Evolutionary conservation across 805 yeast genomes (phyloP), one percentile per base, ranked within the genome.

Genomic region (Yarrowia porcina): DNA sequence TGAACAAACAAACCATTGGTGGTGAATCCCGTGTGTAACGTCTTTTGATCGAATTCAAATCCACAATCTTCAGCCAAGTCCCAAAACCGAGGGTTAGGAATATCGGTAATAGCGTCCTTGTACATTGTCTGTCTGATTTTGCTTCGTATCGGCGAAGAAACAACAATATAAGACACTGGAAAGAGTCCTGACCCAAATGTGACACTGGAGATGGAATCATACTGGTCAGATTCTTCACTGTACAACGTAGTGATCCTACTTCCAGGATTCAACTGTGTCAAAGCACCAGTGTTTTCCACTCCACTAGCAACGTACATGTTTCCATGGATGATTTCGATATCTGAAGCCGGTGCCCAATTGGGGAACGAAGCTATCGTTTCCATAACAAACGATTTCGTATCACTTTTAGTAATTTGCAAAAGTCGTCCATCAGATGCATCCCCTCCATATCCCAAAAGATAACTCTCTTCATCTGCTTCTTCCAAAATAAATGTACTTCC

Each of bases 321-420:
- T 21, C 59, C 59, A 7, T 36, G 21, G 25, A 52, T 36, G 32
- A 52, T 52, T n/a, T 52, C 61, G 8, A 41, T 39, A n/a, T 56
- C 61, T 4, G 61, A 56, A 20, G 61, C 47, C 9, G 61, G 61
- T 1, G 61, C 61, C 61, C 61, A 56, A 30, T 56, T 56, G 38
- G 61, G 47, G 7, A 56, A 56, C 13, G 39, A 20, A 2, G 47
- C 61, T 30, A 56, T 39, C 18, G 49, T 41, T 11, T 56, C 49
- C 36, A 56, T 41, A 21, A 39, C 61, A 3, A 21, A 28, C 30
- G 39, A 39, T 7, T 41, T 28, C 2, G 35, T 27, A 20, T 27
- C 28, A n/a, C 38, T 41, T 20, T 28, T 41, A 2, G 61, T 39
- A 4, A 56, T 45, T 11, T 39, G 38, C 23, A 39, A 12, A 4